phyloP scores from a whole-genome alignment of 352 stramenopile species.

The Pythium vanterpoolii region DNA sequence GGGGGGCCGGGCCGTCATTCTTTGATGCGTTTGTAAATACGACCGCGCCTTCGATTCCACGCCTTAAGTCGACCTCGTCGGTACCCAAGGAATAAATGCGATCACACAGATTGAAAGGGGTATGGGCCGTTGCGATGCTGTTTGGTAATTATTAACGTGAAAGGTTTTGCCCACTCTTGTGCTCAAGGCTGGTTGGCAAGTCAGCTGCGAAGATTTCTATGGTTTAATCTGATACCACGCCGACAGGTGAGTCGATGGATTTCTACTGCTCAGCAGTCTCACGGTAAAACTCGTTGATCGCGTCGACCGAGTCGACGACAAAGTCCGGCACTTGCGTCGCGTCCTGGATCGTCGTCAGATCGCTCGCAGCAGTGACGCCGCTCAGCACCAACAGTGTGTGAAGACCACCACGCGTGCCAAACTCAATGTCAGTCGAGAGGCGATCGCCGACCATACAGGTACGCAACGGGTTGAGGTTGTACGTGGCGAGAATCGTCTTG shows the following conservation, averaged over 20 bases:
- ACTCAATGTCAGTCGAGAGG: slow-evolving; percentile 84
- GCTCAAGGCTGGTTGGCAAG: background rate
- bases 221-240: background rate
- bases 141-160: slow-evolving; percentile 16
- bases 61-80: slow-evolving; percentile 38
- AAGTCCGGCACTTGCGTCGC: slow-evolving; percentile 57
- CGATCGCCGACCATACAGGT: slow-evolving; percentile 87
- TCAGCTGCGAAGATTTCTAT: background rate
- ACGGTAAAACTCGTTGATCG: slow-evolving; percentile 60
- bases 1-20: slow-evolving; percentile 30
- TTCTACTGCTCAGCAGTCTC: background rate
- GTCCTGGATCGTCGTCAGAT: slow-evolving; percentile 53
- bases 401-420: slow-evolving; percentile 63
- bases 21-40: slow-evolving; percentile 82
- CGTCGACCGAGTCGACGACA: slow-evolving; percentile 68
- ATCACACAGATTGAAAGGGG: background rate
- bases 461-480: slow-evolving; percentile 60
- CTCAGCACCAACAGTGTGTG: slow-evolving; percentile 77
- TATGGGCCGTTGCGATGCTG: background rate
- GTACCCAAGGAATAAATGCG: slow-evolving; percentile 7
- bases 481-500: slow-evolving; percentile 69
- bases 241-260: background rate
- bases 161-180: background rate
- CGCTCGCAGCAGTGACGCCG: slow-evolving; percentile 57
- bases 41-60: slow-evolving; percentile 34